A percentile compares a stretch with the other conserved stretches of the same genome.
These are phyloP conservation scores for Knufia petricola DNA, from an alignment of 2,329 filamentous ascomycete species.

Conservation along the genomic window DNA sequence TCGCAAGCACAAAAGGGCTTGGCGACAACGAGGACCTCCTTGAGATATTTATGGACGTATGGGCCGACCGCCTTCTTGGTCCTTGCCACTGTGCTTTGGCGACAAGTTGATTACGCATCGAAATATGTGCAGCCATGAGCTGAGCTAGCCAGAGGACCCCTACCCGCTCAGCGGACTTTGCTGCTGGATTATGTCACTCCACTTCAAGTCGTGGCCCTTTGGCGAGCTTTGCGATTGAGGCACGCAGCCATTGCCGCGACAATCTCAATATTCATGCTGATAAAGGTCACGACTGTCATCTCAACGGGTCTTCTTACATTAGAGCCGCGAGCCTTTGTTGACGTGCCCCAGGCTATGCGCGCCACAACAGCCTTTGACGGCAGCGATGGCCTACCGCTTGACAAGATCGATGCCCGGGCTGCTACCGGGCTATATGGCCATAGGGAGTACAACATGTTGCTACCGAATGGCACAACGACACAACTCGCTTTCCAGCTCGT, in stretches of 20 bases:
- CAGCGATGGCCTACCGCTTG: constrained; percentile 9
- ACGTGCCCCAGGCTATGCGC: constrained; percentile 10
- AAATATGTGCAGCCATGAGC: constrained; percentile 20
- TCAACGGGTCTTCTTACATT: constrained; percentile 17
- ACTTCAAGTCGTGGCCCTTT: constrained; percentile 13
- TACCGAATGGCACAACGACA: constrained; percentile 13
- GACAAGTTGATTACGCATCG: constrained; percentile 17
- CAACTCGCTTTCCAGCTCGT: constrained; percentile 12
- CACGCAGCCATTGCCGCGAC: constrained; percentile 13
- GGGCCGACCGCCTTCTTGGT: constrained; percentile 17
- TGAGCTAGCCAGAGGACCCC: constrained; percentile 15
- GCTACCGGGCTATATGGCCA: constrained; percentile 13
- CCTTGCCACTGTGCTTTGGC: constrained; percentile 14
- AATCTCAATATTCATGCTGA: constrained; percentile 14
- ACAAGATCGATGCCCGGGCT: constrained; percentile 14
- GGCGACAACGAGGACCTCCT: constrained; percentile 6
- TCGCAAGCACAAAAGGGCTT: constrained; percentile 12
- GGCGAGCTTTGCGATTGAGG: constrained; percentile 12
- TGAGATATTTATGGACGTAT: constrained; percentile 17
- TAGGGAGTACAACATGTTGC: constrained; percentile 12
- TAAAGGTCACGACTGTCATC: constrained; percentile 16
- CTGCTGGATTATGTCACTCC: constrained; percentile 18
- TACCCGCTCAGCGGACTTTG: constrained; percentile 15
- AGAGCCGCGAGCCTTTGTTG: constrained; percentile 6
- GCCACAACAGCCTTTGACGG: constrained; percentile 15